phyloP scores from a whole-genome alignment of 148 eudicot species.

The Rhododendron kiyosumense region DNA sequence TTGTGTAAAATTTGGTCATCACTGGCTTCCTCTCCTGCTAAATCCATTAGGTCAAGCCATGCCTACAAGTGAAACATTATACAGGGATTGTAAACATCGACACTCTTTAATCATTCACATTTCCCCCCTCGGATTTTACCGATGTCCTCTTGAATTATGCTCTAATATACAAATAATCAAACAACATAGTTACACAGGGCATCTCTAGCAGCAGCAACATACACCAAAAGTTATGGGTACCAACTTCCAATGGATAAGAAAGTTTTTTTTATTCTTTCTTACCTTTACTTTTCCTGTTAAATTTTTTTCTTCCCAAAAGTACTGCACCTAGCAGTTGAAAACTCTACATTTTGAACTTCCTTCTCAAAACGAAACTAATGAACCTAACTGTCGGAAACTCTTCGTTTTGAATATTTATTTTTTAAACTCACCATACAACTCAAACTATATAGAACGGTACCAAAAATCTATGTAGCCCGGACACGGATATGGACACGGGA shows the following conservation, averaged over 20 bases:
- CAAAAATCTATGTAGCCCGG: too few relatives aligned
- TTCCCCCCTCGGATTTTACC: neutral
- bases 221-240: neutral
- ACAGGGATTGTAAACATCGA: neutral
- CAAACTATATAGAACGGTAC: too few relatives aligned
- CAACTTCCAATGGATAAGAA: neutral
- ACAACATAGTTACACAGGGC: neutral
- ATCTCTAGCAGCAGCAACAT: neutral
- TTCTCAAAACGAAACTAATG: neutral
- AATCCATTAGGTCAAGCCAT: slow-evolving; percentile 80
- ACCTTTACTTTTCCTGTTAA: neutral
- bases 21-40: slow-evolving; percentile 47
- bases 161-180: neutral
- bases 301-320: neutral
- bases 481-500: too few relatives aligned
- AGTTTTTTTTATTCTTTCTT: neutral
- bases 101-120: neutral
- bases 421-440: too few relatives aligned
- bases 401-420: too few relatives aligned
- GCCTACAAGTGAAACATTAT: slow-evolving; percentile 37
- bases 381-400: neutral
- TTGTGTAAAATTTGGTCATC: slow-evolving; percentile 38
- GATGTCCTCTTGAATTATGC: neutral
- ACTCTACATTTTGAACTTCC: neutral
- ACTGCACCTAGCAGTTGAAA: neutral